These are phyloP conservation scores for Leptomonas pyrrhocoris DNA, from an alignment of 208 protist species.

Conservation along the genomic window DNA sequence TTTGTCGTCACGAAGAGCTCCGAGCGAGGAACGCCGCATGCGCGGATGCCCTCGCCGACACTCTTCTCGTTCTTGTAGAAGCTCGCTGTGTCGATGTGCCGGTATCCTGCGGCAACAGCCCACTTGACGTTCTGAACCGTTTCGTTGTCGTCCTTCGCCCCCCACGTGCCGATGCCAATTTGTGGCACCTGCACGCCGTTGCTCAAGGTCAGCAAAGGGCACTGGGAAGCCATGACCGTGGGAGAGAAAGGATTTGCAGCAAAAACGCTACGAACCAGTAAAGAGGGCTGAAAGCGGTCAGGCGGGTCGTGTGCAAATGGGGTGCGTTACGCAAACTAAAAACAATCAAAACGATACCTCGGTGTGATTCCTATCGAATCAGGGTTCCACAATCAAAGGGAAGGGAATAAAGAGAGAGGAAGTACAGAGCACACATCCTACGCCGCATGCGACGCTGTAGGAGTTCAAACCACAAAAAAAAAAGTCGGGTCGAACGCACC, in stretches of 20 bases:
- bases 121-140: conserved; percentile 45
- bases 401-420: not conserved
- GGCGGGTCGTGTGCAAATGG: too few species aligned
- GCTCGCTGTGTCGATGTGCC: conserved; percentile 86
- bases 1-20: conserved; percentile 93
- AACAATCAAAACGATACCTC: too few species aligned
- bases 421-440: not conserved
- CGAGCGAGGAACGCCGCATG: conserved; percentile 62
- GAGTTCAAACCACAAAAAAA: conserved; percentile 4
- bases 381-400: not conserved
- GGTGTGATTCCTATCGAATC: not conserved
- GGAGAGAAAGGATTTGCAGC: too few species aligned
- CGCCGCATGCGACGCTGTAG: not conserved
- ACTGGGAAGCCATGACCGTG: conserved; percentile 20
- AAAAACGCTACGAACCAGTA: not conserved
- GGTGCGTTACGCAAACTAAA: too few species aligned
- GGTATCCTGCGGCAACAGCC: conserved; percentile 78
- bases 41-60: conserved; percentile 70
- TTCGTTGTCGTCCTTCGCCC: conserved; percentile 61
- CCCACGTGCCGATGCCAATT: conserved; percentile 82
- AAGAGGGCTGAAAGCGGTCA: too few species aligned
- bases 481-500: not conserved
- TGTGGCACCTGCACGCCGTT: conserved; percentile 78
- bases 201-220: conserved; percentile 44
- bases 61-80: conserved; percentile 91